A percentile compares a stretch with the other conserved stretches of the same genome.
These are phyloP conservation scores for Calocybe gangraenosa DNA, from an alignment of 768 basidiomycete species.

Conservation along the genomic window DNA sequence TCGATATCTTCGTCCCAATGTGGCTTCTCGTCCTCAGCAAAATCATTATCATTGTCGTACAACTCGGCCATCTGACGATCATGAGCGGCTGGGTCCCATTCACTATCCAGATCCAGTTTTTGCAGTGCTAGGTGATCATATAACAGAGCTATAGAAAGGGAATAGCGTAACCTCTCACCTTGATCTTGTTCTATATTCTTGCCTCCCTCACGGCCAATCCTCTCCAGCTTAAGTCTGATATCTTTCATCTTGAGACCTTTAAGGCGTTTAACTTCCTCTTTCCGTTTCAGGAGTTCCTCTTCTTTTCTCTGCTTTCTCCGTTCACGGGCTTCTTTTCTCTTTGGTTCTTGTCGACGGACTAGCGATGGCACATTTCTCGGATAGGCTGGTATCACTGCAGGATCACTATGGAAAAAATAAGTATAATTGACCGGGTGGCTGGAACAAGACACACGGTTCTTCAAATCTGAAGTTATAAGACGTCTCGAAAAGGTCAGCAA, in stretches of 20 bases:
- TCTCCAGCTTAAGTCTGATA: conserved; percentile 68
- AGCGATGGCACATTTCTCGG: conserved; percentile 67
- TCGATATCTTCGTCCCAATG: conserved; percentile 90
- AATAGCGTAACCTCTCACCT: conserved; percentile 19
- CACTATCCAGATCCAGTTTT: conserved; percentile 81
- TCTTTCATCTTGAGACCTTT: conserved; percentile 86
- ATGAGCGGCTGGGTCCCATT: conserved; percentile 87
- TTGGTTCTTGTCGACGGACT: conserved; percentile 70
- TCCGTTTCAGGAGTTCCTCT: conserved; percentile 66
- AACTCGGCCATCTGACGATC: conserved; percentile 78
- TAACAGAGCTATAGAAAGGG: conserved; percentile 2
- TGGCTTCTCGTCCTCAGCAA: conserved; percentile 54
- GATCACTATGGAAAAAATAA: conserved; percentile 40
- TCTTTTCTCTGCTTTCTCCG: conserved; percentile 75
- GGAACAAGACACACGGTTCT: conserved; percentile 67
- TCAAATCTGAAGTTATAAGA: conserved; percentile 98
- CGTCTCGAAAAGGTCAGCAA: conserved; percentile 89
- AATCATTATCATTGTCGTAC: conserved; percentile 53
- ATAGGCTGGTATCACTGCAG: conserved; percentile 62
- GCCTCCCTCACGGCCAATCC: conserved; percentile 69
- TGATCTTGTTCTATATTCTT: conserved; percentile 36
- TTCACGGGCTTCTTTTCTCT: conserved; percentile 82
- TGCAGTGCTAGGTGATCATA: conserved; percentile 46
- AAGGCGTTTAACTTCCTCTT: conserved; percentile 77
- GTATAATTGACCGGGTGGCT: background rate